These are phyloP conservation scores for Paramecium sexaurelia DNA, from an alignment of 73 alveolate species.

Conservation along the genomic window DNA sequence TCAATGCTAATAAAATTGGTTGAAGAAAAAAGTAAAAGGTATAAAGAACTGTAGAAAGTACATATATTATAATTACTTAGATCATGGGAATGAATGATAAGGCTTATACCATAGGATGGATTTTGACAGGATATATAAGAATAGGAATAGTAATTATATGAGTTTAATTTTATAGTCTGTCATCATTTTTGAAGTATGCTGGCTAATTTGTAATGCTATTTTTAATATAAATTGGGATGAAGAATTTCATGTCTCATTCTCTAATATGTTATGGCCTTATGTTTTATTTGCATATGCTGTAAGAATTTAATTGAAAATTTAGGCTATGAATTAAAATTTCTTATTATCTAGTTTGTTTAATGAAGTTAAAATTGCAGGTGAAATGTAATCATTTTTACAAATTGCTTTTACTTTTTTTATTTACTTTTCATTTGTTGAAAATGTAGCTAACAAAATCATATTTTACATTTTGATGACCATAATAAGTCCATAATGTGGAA, in stretches of 20 bases:
- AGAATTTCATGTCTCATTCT: slow-evolving; percentile 12
- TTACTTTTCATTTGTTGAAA: slow-evolving; percentile 46
- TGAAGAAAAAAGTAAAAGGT: slow-evolving; percentile 66
- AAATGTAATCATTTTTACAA: slow-evolving; percentile 45
- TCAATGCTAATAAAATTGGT: slow-evolving; percentile 64
- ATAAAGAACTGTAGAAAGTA: slow-evolving; percentile 64
- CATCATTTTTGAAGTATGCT: background rate
- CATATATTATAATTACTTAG: background rate
- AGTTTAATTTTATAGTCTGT: background rate
- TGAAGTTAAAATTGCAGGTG: slow-evolving; percentile 65
- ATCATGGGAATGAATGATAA: slow-evolving; percentile 35
- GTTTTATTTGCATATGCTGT: slow-evolving; percentile 52
- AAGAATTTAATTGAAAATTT: background rate
- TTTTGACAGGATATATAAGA: slow-evolving; percentile 32
- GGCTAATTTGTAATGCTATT: background rate
- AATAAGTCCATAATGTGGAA: slow-evolving; percentile 58
- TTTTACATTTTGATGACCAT: slow-evolving; percentile 10
- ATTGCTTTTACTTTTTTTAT: slow-evolving; percentile 52
- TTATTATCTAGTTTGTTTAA: slow-evolving; percentile 46
- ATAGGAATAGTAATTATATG: background rate
- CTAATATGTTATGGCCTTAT: slow-evolving; percentile 10
- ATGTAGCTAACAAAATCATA: background rate
- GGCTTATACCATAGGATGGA: slow-evolving; percentile 28
- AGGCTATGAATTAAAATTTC: slow-evolving; percentile 61
- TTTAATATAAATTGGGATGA: slow-evolving; percentile 17